These are phyloP conservation scores for Paracorniculantispora psalliotae DNA, from an alignment of 2,329 filamentous ascomycete species.

Conservation along the genomic window DNA sequence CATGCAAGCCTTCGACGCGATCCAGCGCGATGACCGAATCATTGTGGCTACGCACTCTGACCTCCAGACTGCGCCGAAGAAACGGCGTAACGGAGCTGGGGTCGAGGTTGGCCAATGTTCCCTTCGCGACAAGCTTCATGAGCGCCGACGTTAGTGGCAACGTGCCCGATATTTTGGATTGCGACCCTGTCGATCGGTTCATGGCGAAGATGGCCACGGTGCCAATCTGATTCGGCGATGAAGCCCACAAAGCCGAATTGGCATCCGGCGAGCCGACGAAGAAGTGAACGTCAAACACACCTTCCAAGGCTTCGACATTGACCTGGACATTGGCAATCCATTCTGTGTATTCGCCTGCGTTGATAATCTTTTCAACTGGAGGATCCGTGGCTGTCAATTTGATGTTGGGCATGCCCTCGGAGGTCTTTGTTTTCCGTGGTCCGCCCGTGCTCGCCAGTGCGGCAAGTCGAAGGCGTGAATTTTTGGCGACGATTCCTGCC, in stretches of 20 bases:
- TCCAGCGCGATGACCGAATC: constrained; percentile 22
- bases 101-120: constrained; percentile 34
- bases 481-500: constrained; percentile 13
- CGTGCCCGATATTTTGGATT: constrained; percentile 40
- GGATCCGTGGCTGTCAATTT: constrained; percentile 22
- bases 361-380: constrained; percentile 27
- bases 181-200: constrained; percentile 28
- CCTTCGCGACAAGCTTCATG: constrained; percentile 35
- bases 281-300: constrained; percentile 59
- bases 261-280: constrained; percentile 56
- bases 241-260: constrained; percentile 45
- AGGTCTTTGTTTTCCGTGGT: constrained; percentile 10
- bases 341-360: constrained; percentile 46
- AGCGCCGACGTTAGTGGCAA: constrained; percentile 48
- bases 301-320: constrained; percentile 53
- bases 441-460: constrained; percentile 16
- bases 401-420: constrained; percentile 21
- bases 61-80: constrained; percentile 34
- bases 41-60: constrained; percentile 26
- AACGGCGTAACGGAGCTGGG: constrained; percentile 35
- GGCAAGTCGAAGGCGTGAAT: not conserved
- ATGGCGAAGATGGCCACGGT: constrained; percentile 53
- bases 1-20: constrained; percentile 25
- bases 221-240: constrained; percentile 54
- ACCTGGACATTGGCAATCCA: constrained; percentile 66